A percentile compares a stretch with the other conserved stretches of the same genome.
These are phyloP conservation scores for Acanthamoeba culbertsoni DNA, from an alignment of 208 protist genomes.

Conservation along the genomic window DNA sequence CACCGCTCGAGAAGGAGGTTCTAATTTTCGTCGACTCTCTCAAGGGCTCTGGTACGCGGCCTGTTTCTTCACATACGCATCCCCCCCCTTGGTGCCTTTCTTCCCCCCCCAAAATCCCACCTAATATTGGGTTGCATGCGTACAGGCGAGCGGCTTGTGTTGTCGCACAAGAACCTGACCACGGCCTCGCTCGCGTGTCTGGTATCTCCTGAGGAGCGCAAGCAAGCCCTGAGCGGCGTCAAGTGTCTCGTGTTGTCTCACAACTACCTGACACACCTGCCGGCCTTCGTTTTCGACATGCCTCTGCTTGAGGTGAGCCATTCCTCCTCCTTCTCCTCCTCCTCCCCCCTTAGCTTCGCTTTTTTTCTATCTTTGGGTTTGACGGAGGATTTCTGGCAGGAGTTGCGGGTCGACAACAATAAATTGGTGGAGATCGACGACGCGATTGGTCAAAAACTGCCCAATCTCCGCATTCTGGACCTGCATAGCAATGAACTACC, in stretches of 20 bases:
- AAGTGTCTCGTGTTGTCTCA: neutral
- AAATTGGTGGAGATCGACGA: neutral
- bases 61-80: neutral
- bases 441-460: neutral
- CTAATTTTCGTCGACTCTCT: neutral
- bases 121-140: neutral
- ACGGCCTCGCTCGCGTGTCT: neutral
- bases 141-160: neutral
- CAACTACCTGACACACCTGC: neutral
- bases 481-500: constrained; percentile 20
- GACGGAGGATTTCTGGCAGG: neutral
- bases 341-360: too few species aligned
- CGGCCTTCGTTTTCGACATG: neutral
- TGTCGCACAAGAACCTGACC: constrained; percentile 1
- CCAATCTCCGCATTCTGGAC: neutral
- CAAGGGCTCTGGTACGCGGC: neutral
- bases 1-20: neutral
- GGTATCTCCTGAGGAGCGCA: neutral
- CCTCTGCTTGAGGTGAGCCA: constrained; percentile 8
- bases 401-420: constrained; percentile 32
- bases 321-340: too few species aligned
- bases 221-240: neutral
- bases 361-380: too few species aligned
- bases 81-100: neutral
- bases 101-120: neutral